Evolutionary conservation across 1,284 basidiomycete species (phyloP).

Genomic region (Ustilago hordei): DNA sequence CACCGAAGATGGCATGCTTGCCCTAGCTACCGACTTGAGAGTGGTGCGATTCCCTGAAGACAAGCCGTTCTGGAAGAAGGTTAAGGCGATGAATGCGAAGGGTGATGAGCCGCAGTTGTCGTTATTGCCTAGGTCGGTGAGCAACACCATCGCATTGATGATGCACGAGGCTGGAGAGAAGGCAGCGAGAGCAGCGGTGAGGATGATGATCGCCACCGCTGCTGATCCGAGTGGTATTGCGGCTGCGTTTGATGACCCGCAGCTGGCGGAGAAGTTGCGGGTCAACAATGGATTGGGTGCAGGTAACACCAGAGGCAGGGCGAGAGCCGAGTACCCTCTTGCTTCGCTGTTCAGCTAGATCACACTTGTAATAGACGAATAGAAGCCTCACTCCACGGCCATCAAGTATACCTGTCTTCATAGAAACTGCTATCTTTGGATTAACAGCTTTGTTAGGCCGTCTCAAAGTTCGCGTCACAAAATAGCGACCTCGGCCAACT

Average conservation of each 20-base stretch:
- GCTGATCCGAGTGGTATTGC: constrained; percentile 49
- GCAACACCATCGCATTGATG: constrained; percentile 39
- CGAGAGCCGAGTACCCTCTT: constrained; percentile 45
- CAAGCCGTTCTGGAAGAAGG: constrained; percentile 53
- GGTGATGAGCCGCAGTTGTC: constrained; percentile 53
- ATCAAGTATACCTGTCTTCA: background rate
- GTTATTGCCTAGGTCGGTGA: constrained; percentile 30
- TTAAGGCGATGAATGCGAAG: constrained; percentile 52
- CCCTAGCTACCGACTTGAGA: constrained; percentile 53
- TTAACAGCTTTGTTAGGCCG: constrained; percentile 16
- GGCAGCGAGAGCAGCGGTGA: constrained; percentile 40
- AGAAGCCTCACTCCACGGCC: constrained; percentile 7
- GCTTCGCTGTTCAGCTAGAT: constrained; percentile 39
- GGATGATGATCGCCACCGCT: constrained; percentile 47
- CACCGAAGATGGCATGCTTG: constrained; percentile 34
- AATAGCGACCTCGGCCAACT: constrained; percentile 26
- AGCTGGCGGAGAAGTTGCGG: constrained; percentile 40
- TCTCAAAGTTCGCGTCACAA: background rate
- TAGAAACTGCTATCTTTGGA: background rate
- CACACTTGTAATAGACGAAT: background rate
- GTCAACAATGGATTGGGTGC: constrained; percentile 29
- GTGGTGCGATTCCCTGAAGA: constrained; percentile 61
- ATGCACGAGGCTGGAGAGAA: constrained; percentile 41
- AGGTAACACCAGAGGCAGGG: constrained; percentile 32
- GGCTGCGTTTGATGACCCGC: constrained; percentile 45